Evolutionary conservation across 169 alveolate genomes (phyloP), one percentile per base, ranked within the genome.

Genomic region (Condylostoma magnum): DNA sequence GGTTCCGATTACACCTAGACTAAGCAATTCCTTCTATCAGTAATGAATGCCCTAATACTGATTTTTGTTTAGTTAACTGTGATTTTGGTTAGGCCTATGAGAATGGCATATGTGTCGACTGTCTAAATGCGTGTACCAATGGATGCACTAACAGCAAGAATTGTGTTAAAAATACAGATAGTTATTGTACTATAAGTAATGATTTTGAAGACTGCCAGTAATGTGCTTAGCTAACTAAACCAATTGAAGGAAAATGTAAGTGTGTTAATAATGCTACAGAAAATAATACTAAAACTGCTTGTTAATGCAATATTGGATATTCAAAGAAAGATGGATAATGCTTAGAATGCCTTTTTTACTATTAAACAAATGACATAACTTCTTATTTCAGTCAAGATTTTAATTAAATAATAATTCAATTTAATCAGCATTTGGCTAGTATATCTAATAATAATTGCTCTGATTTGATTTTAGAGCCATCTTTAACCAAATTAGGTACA

Each of bases 281-380:
- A 18, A 27, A 52, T 27, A 2, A 31, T 22, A 3, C 28, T 18
- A 27, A 22, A 22, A 18, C 15, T 52, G 44, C 18, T 28, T 60
- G 72, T 30, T 53, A 60, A 37, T 60, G 72, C 18, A 5, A 1
- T 20, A 15, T 15, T 18, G 57, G 57, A 6, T 38, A 38, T 22
- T 12, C n/a, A n/a, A 12, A 15, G 15, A 41, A 15, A 12, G 27
- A 37, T 43, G 34, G 57, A 10, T 37, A 60, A 12, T 60, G 72
- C 12, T 22, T 43, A 38, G 20, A 2, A 3, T 60, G 57, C 4
- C 48, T 22, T 12, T 41, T 41, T 38, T 60, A 60, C 58, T 60
- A 41, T 20, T 8, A 37, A 12, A 53, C 72, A 41, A 20, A 36
- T n/a, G 57, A 60, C 57, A 18, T 60, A 18, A 41, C 66, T 41